Base-by-base conservation (phyloP, 805 yeast genomes). In the Candida argentea region DNA sequence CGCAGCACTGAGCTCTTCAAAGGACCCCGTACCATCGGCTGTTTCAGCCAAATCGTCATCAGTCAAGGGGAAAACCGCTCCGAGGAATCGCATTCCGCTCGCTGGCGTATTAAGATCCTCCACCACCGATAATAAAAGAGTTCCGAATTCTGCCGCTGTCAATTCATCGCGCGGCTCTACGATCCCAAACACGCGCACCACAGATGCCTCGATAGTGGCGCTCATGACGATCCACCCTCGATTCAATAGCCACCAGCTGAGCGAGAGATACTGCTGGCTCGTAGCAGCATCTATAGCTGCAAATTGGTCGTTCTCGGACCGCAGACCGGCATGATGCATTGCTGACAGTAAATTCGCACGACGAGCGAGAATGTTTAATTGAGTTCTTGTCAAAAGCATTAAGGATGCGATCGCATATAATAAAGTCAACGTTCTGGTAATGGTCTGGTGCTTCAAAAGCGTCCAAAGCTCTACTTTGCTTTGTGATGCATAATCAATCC, bases 231-330 rank as follows among this genome's bases (percentile, higher is more conserved):
- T 42, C 86, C 91, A 85, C 1, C 97, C 97, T 38, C 76, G 72
- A 50, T 89, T 86, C 28, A 89, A 61, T 25, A 89, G 52, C 95
- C 95, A 89, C 95, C 96, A 89, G 35, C 87, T 78, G 36, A 85
- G 69, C 0, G 94, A 79, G 26, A 89, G 61, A 48, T 81, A 89
- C 28, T 85, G 79, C 43, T 91, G 89, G n/a, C n/a, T n/a, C n/a
- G n/a, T n/a, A n/a, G n/a, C n/a, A n/a, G n/a, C n/a, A n/a, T n/a
- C n/a, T n/a, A n/a, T n/a, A n/a, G n/a, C n/a, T n/a, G n/a, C n/a
- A n/a, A n/a, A n/a, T n/a, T n/a, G n/a, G n/a, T n/a, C n/a, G n/a
- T n/a, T n/a, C 42, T 81, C 91, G 22, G 29, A 30, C 28, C 21
- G 44, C 14, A 25, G 54, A 39, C 77, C 73, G 0, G 91, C 86